phyloP scores from a whole-genome alignment of 495 filamentous ascomycete species.

The Neurospora sp. region DNA sequence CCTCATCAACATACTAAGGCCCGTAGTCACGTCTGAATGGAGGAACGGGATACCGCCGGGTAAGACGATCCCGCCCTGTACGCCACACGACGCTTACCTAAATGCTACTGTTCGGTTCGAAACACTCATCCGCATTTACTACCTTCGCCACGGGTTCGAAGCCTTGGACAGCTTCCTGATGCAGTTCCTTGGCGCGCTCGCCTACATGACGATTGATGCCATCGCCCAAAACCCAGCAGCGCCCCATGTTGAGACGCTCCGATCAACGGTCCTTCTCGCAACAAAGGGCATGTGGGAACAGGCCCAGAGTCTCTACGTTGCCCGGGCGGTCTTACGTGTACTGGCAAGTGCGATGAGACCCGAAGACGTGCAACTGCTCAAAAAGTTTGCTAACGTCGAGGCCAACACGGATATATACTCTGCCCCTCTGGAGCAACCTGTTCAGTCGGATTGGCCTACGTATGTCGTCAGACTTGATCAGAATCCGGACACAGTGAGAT shows the following conservation, averaged over 20 bases:
- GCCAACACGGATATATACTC: slow-evolving; percentile 4
- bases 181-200: slow-evolving; percentile 23
- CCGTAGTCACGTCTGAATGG: slow-evolving; percentile 12
- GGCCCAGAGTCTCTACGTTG: slow-evolving; percentile 19
- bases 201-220: slow-evolving; percentile 19
- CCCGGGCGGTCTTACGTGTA: slow-evolving; percentile 12
- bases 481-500: slow-evolving; percentile 3
- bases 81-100: slow-evolving; percentile 11
- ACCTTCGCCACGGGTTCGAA: slow-evolving; percentile 32
- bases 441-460: slow-evolving; percentile 17
- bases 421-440: slow-evolving; percentile 15
- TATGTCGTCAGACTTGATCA: slow-evolving; percentile 11
- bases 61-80: not conserved
- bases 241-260: slow-evolving; percentile 14
- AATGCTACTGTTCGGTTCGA: slow-evolving; percentile 23
- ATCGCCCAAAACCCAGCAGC: slow-evolving; percentile 8
- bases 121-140: slow-evolving; percentile 30
- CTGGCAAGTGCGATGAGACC: slow-evolving; percentile 13
- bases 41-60: not conserved
- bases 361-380: slow-evolving; percentile 15
- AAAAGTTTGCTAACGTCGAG: slow-evolving; percentile 13
- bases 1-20: slow-evolving; percentile 15
- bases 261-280: slow-evolving; percentile 25
- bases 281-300: slow-evolving; percentile 31
- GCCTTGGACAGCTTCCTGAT: slow-evolving; percentile 23